Evolutionary conservation across 2,329 filamentous ascomycete species (phyloP), one percentile per base, ranked within the genome.

Genomic region (Trichoderma polysporum): DNA sequence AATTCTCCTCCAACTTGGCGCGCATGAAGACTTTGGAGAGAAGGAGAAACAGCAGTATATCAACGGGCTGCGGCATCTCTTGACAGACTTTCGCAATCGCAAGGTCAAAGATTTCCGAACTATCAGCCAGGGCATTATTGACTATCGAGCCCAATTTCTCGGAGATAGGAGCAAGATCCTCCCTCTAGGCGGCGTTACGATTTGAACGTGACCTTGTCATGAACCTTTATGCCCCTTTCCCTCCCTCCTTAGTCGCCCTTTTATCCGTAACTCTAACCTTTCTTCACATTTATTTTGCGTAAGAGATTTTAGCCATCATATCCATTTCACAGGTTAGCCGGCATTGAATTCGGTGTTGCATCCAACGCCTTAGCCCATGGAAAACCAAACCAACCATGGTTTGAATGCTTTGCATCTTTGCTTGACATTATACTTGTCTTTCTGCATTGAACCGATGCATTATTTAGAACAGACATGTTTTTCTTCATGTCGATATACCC

Each of bases 1-100:
- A 75, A 88, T 93, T 70, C 86, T 93, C 70, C 83, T 91, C 66
- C 88, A 91, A 71, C 85, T 93, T 62, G 90, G 90, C 52, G 88
- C 85, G 54, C 84, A 87, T 52, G 87, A 89, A 69, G 87, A 87
- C 70, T 88, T 87, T 74, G 85, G 83, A 49, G 85, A 85, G 71
- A 85, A 88, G 67, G 84, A 89, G 69, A 86, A 85, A 75, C 81
- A 83, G 66, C 81, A 83, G 69, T 92, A 90, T 78, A 87, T 87
- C 71, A 79, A 81, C 35, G 89, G 89, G 27, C 83, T 92, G 54
- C 84, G 84, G 66, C 80, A 84, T 70, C 79, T 91, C 39, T 84
- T 92, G 66, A 83, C 84, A 68, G 82, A 85, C 50, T 83, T 90
- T 72, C 86, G 87, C 71, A 80, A 81, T 69, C 83, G 83, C 71